Conservation (phyloP, 2,329 filamentous ascomycete genomes). For the Paraconiothyrium sp. region DNA sequence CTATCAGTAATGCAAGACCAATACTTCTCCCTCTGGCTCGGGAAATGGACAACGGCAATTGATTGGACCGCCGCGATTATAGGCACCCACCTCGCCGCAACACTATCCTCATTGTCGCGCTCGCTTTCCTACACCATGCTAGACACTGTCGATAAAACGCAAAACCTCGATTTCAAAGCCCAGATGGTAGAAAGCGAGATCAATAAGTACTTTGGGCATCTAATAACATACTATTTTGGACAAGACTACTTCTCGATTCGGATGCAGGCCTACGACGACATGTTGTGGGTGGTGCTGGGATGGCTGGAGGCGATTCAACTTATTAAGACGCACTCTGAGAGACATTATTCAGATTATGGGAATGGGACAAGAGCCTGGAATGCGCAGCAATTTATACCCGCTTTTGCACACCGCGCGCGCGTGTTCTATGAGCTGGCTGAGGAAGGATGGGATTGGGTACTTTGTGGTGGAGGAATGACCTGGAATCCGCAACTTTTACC, state of each 20-base stretch:
- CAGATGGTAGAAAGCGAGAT: slow-evolving; percentile 78
- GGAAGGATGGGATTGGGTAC: slow-evolving; percentile 79
- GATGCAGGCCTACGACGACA: slow-evolving; percentile 88
- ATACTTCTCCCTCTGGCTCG: slow-evolving; percentile 80
- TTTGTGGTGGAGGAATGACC: slow-evolving; percentile 88
- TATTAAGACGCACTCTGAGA: slow-evolving; percentile 71
- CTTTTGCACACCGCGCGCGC: slow-evolving; percentile 83
- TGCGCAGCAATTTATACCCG: slow-evolving; percentile 75
- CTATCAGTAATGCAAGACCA: slow-evolving; percentile 78
- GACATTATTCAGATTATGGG: slow-evolving; percentile 62
- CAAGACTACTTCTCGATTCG: slow-evolving; percentile 81
- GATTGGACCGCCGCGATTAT: slow-evolving; percentile 94
- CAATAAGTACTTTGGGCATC: slow-evolving; percentile 81
- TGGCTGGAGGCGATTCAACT: slow-evolving; percentile 88
- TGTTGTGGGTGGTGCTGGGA: slow-evolving; percentile 92
- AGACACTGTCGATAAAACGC: slow-evolving; percentile 37
- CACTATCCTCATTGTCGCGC: slow-evolving; percentile 74
- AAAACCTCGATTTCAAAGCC: slow-evolving; percentile 46
- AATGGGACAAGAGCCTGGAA: slow-evolving; percentile 66
- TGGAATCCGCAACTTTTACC: slow-evolving; percentile 81
- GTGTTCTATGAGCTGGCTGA: slow-evolving; percentile 86
- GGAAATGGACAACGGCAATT: slow-evolving; percentile 85
- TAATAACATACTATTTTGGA: slow-evolving; percentile 82
- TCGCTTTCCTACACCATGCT: slow-evolving; percentile 61
- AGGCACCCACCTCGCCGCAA: slow-evolving; percentile 79